Percentiles rank a stretch among this genome's conserved stretches.
phyloP scores from a whole-genome alignment of 2,329 filamentous ascomycete genomes.

The Colletotrichum graminicola region DNA sequence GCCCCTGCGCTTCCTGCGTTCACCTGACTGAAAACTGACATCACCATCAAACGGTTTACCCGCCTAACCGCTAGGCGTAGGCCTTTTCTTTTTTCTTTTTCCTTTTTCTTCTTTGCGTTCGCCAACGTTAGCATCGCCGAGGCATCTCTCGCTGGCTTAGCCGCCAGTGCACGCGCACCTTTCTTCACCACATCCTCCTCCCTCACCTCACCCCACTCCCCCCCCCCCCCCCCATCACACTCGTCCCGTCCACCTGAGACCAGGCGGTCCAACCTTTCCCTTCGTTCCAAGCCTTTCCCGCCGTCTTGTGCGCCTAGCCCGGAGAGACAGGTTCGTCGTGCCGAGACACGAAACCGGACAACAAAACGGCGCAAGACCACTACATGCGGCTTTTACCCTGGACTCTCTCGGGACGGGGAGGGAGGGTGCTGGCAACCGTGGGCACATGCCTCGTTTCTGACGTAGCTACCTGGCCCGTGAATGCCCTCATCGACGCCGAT shows the following conservation, averaged over 20 bases:
- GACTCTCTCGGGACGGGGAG: neutral
- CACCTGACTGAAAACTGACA: constrained; percentile 40
- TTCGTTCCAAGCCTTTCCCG: neutral
- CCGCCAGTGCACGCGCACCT: neutral
- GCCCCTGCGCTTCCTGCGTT: constrained; percentile 9
- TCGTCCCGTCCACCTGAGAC: constrained; percentile 13
- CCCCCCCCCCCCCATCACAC: too few species aligned
- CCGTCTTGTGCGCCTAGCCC: neutral
- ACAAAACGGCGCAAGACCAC: constrained; percentile 9
- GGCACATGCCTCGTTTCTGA: constrained; percentile 36
- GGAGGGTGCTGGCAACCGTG: neutral
- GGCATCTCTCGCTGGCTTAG: constrained; percentile 5
- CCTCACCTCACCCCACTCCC: neutral
- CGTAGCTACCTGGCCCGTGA: constrained; percentile 20
- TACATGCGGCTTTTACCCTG: constrained; percentile 1
- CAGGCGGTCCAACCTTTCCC: neutral
- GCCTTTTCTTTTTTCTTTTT: too few species aligned
- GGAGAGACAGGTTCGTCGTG: constrained; percentile 30
- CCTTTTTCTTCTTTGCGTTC: neutral
- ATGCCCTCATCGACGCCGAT: constrained; percentile 28
- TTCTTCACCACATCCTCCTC: neutral
- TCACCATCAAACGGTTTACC: constrained; percentile 29
- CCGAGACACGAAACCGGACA: constrained; percentile 28
- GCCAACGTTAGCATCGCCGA: constrained; percentile 12
- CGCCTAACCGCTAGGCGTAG: constrained; percentile 5